Evolutionary conservation across 257 asterid genomes (phyloP).

Genomic region (Capsicum rhomboideum): DNA sequence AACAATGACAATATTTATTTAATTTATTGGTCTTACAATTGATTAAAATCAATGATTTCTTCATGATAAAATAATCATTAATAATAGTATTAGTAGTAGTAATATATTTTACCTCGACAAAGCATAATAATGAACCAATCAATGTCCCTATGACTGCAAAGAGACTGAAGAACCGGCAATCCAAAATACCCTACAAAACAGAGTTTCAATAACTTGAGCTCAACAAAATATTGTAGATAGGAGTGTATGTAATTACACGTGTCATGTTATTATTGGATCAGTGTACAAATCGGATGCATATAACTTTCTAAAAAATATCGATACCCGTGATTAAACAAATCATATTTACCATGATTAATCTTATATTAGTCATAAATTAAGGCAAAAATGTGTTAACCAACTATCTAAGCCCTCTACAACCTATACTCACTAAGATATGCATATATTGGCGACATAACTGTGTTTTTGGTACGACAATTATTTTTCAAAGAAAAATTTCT

Average conservation of each 20-base stretch:
- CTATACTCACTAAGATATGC: too few relatives aligned
- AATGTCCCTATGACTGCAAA: constrained; percentile 78
- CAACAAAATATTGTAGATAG: background rate
- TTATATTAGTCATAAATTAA: too few relatives aligned
- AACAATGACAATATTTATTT: background rate
- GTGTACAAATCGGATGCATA: too few relatives aligned
- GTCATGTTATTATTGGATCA: background rate
- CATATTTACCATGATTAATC: too few relatives aligned
- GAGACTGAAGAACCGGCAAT: constrained; percentile 76
- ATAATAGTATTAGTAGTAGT: background rate
- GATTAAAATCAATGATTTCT: background rate
- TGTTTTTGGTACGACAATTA: too few relatives aligned
- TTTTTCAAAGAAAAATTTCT: too few relatives aligned
- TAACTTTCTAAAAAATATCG: too few relatives aligned
- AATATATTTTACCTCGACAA: constrained; percentile 43
- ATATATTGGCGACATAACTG: too few relatives aligned
- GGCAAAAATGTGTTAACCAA: too few relatives aligned
- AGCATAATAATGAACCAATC: constrained; percentile 60
- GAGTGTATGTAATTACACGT: background rate
- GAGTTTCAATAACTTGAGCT: background rate
- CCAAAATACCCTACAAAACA: constrained; percentile 53
- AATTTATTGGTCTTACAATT: background rate
- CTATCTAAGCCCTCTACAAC: too few relatives aligned
- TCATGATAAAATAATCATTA: background rate
- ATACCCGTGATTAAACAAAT: too few relatives aligned